A percentile compares a stretch with the other conserved stretches of the same genome.
Evolutionary conservation across 1,284 basidiomycete species (phyloP).

Genomic region (Puccinia polysora): DNA sequence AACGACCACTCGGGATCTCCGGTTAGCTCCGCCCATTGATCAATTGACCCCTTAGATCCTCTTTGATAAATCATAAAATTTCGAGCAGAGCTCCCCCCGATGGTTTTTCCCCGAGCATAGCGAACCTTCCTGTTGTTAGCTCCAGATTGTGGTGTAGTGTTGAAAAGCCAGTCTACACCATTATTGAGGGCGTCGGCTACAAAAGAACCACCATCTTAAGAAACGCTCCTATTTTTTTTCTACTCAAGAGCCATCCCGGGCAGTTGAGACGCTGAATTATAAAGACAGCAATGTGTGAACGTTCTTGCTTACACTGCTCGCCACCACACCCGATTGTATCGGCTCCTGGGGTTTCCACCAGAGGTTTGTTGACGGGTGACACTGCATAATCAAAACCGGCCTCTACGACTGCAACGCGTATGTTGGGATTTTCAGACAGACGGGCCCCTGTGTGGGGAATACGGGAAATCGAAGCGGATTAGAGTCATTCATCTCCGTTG

Average conservation of each 20-base stretch:
- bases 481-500: no score
- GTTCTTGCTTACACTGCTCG: slow-evolving; percentile 20
- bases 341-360: slow-evolving; percentile 36
- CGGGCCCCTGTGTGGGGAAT: slow-evolving; percentile 1
- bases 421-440: slow-evolving; percentile 49
- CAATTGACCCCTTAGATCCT: slow-evolving; percentile 48
- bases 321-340: slow-evolving; percentile 48
- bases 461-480: not conserved
- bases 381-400: slow-evolving; percentile 46
- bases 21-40: slow-evolving; percentile 50
- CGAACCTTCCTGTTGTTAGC: slow-evolving; percentile 26
- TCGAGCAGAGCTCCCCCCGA: slow-evolving; percentile 50
- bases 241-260: slow-evolving; percentile 45
- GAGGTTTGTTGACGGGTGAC: slow-evolving; percentile 36
- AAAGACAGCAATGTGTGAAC: no score
- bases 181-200: slow-evolving; percentile 14
- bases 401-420: slow-evolving; percentile 50
- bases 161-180: slow-evolving; percentile 29
- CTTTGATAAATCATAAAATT: slow-evolving; percentile 52
- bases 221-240: no score
- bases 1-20: slow-evolving; percentile 52
- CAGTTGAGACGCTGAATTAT: no score
- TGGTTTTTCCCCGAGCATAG: slow-evolving; percentile 51
- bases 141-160: slow-evolving; percentile 29
- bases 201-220: slow-evolving; percentile 47